Base-by-base conservation (phyloP, 495 filamentous ascomycete genomes). In the Daldinia bambusicola region DNA sequence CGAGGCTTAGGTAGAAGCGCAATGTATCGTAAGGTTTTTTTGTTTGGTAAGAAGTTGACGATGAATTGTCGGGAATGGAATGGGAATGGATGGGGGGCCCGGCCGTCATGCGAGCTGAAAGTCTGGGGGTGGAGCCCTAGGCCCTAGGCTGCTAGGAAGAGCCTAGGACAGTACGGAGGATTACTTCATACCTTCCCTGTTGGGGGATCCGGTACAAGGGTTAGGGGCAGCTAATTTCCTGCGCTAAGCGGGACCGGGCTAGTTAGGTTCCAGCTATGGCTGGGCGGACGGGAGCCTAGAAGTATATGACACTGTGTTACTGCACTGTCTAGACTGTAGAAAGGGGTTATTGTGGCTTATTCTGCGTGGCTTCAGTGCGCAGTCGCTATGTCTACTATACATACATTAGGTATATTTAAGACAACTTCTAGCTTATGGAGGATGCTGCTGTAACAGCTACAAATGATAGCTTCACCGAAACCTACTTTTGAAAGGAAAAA, bases 101-200 rank as follows among this genome's bases (percentile, higher is more conserved):
- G 26, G 26, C 26, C 38, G 43, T 68, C 59, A 59, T 50, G 66
- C 59, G 52, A 69, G 57, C 57, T 61, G 38, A 61, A 26, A 26
- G 38, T 30, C n/a, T 34, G 37, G 61, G 55, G 20, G 45, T 38
- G 48, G 62, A 22, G 26, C 26, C 26, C 26, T 26, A 26, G 26
- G 26, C 26, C 26, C 26, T 26, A 26, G 26, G 26, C 26, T 26
- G 26, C 26, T 57, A 53, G 22, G 22, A 31, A 31, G 41, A 14
- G 14, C 16, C 13, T 26, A 32, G 7, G 14, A 58, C 62, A 34
- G 52, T 63, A 22, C 30, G 51, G 57, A n/a, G 36, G 14, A 58
- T 57, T 63, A 58, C 52, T 50, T 52, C 59, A 63, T 63, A 57
- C 58, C 20, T 63, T 58, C 66, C 52, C n/a, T 32, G 1, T 69